Base-by-base conservation (phyloP, 805 yeast genomes). In the Zygoascus bituminiphila region DNA sequence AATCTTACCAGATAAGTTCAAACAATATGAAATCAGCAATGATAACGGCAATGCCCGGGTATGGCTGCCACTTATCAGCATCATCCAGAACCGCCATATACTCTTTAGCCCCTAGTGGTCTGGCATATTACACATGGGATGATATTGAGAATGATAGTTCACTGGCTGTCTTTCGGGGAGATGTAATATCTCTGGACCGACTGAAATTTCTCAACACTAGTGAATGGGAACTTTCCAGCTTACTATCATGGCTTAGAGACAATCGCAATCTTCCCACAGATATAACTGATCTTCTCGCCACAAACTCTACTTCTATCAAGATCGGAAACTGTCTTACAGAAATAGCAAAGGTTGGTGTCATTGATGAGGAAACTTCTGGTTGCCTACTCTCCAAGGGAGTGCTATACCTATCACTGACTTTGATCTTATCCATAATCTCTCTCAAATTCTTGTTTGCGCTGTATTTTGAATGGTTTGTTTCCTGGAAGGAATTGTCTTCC, bases 321-420 rank as follows among this genome's bases (percentile, higher is more conserved):
- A 78, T 78, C 1, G 94, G 88, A 1, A 74, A 78, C 55, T 87
- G 96, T 65, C 69, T 87, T 41, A 70, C 81, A 8, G 95, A 87
- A 65, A 81, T 84, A 42, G 72, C 83, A 29, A 85, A 48, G 39
- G 88, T 85, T 23, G 95, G 96, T 23, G 79, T 77, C 42, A 76
- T 87, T 33, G 95, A 86, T 60, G 76, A 84, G 1, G 82, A 82
- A 29, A 79, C 91, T 8, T 76, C 87, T 55, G 96, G 95, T 7
- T 87, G 96, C 67, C 77, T 87, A 59, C 85, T 89, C 0, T 83
- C 94, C 0, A 68, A 76, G 42, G 75, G 84, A 36, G 89, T 87
- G 0, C 70, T 87, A 53, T 73, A 75, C 55, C 70, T 79, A 4
- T 81, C 94, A 1, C 73, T 87, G 59, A 76, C 79, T 7, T 82